A percentile compares a stretch with the other conserved stretches of the same genome.
Evolutionary conservation across 140 eudicot genomes (phyloP).

Genomic region (Bidens hawaiensis): DNA sequence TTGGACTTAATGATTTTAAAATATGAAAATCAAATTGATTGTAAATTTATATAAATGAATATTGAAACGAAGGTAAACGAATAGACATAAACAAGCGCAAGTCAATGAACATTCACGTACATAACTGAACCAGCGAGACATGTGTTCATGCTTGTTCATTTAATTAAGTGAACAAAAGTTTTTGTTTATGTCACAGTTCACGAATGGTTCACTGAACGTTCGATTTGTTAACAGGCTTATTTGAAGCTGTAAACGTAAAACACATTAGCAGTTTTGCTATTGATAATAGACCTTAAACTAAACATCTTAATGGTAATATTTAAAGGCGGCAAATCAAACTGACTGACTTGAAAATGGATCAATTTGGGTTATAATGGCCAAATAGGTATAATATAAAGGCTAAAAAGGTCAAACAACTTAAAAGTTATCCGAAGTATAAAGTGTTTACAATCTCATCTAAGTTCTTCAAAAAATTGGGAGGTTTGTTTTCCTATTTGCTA

Average conservation of each 20-base stretch:
- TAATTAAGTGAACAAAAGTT: no score
- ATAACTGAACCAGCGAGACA: no score
- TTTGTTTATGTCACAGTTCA: no score
- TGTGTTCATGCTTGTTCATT: no score
- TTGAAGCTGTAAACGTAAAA: neutral
- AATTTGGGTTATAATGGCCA: neutral
- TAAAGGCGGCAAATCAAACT: neutral
- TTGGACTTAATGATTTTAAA: no score
- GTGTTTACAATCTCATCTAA: neutral
- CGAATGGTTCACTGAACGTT: no score
- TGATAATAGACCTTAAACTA: neutral
- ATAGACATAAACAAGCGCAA: no score
- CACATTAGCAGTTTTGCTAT: neutral
- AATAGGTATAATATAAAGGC: neutral
- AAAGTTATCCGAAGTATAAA: neutral
- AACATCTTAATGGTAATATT: conserved; percentile 1
- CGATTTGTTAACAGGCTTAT: no score
- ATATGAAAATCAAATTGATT: no score
- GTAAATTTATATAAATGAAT: no score
- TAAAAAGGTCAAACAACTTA: neutral
- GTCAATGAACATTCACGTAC: no score
- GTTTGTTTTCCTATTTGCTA: neutral
- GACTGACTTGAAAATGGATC: neutral
- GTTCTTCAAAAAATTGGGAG: neutral
- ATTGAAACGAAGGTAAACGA: no score